Conservation (phyloP, 345 rosid genomes). For the Lepidium sativum region DNA sequence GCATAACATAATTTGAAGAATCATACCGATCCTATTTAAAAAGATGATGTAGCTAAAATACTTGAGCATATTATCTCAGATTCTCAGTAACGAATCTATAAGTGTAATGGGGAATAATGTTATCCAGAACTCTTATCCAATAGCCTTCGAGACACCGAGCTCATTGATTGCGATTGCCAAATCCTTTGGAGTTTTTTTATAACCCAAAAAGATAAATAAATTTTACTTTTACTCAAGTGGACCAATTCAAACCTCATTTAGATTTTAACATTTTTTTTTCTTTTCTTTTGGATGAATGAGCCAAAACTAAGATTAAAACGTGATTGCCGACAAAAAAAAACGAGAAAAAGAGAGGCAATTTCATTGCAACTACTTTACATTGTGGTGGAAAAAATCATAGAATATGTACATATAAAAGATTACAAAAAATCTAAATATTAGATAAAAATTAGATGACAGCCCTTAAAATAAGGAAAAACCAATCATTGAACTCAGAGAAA, state of each 20-base stretch:
- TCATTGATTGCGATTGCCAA: conserved; percentile 17
- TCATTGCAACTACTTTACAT: not conserved
- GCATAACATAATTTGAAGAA: too few species aligned
- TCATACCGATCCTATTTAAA: too few species aligned
- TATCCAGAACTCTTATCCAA: conserved; percentile 22
- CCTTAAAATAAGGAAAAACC: conserved; percentile 20
- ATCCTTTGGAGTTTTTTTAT: not conserved
- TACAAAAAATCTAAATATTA: not conserved
- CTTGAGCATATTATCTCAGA: not conserved
- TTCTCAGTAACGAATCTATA: not conserved
- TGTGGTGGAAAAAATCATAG: not conserved
- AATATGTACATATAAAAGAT: not conserved
- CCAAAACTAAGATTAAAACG: not conserved
- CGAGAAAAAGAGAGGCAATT: not conserved
- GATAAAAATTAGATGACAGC: not conserved
- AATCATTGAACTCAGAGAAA: conserved; percentile 13
- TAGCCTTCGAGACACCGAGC: conserved; percentile 1
- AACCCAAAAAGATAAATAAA: not conserved
- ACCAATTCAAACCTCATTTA: not conserved
- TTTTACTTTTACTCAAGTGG: not conserved
- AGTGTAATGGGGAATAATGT: conserved; percentile 11
- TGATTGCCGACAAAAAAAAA: not conserved
- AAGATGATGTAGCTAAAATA: not conserved
- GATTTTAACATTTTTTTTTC: too few species aligned
- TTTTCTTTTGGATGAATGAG: not conserved